phyloP scores from a whole-genome alignment of 1,284 basidiomycete species.

The Heterobasidion parviporum region DNA sequence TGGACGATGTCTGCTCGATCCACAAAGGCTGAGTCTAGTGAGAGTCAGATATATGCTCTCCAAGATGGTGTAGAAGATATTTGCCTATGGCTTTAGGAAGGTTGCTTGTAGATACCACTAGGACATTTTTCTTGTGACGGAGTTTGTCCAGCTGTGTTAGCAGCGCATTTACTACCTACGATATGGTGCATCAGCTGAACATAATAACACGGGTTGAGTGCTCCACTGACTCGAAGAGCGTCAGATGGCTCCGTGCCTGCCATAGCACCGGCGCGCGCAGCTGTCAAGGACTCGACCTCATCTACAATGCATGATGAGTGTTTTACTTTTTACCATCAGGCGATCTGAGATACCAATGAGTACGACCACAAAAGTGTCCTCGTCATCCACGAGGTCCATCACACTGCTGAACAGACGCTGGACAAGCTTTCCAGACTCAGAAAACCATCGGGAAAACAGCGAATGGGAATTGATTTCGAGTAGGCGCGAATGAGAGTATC shows the following conservation, averaged over 20 bases:
- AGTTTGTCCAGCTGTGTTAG: constrained; percentile 96
- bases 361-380: constrained; percentile 87
- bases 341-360: constrained; percentile 64
- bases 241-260: constrained; percentile 93
- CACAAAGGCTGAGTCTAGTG: constrained; percentile 84
- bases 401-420: constrained; percentile 89
- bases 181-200: neutral
- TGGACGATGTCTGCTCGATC: constrained; percentile 97
- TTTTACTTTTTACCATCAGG: neutral
- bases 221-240: constrained; percentile 70
- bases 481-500: constrained; percentile 80
- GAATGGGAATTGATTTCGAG: constrained; percentile 98
- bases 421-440: constrained; percentile 96
- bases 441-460: constrained; percentile 95
- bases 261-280: constrained; percentile 90
- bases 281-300: constrained; percentile 94
- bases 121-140: constrained; percentile 85
- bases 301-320: constrained; percentile 38
- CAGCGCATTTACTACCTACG: constrained; percentile 92
- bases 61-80: constrained; percentile 8
- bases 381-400: constrained; percentile 83
- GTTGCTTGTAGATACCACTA: constrained; percentile 97
- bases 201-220: neutral
- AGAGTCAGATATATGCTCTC: neutral
- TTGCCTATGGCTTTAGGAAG: constrained; percentile 89